Base-by-base conservation (phyloP, 2,329 filamentous ascomycete species). In the Herpotrichia juniperi region DNA sequence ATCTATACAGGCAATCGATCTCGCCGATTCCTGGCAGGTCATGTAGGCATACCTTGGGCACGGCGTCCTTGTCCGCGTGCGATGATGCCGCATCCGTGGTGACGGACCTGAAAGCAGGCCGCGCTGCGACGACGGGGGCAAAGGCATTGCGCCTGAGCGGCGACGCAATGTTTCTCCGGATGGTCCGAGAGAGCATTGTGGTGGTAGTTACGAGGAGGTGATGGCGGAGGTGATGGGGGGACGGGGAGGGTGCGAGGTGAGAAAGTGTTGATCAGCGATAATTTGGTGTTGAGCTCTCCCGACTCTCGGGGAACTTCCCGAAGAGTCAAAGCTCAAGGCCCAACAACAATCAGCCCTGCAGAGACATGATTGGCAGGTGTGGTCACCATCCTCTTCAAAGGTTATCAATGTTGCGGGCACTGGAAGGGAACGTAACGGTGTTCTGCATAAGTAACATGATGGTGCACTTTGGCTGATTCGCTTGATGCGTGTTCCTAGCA, bases 41-140 rank as follows among this genome's bases (percentile, higher is more conserved):
- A 32, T 48, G 28, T 42, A 56, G 63, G 68, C 82, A 64, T 80
- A 89, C 87, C 74, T 82, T 75, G 51, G 87, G 87, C 59, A 90
- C 83, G 67, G 86, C 82, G 71, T 81, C 83, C 82, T 90, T 90
- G 76, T 93, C 91, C 69, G 92, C 87, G 76, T 96, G 91, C 69
- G 92, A 87, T 69, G 90, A 93, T 64, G 94, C 94, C 62, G 94
- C 94, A 79, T 97, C 89, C 64, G 94, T 97, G 66, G 94, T 99
- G 72, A 99, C 94, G 66, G 85, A 85, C 75, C 93, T 86, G 66
- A 69, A 69, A 46, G 66, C 62, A 51, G 69, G 68, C 53, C 70
- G 66, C 50, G 64, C 58, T 46, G 68, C 66, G 14, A n/a, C 37
- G 49, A n/a, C 37, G 49, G 69, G 67, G 49, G 63, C 63, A 57